Evolutionary conservation across 2,329 filamentous ascomycete genomes (phyloP).

Genomic region (Akanthomyces lecanii): DNA sequence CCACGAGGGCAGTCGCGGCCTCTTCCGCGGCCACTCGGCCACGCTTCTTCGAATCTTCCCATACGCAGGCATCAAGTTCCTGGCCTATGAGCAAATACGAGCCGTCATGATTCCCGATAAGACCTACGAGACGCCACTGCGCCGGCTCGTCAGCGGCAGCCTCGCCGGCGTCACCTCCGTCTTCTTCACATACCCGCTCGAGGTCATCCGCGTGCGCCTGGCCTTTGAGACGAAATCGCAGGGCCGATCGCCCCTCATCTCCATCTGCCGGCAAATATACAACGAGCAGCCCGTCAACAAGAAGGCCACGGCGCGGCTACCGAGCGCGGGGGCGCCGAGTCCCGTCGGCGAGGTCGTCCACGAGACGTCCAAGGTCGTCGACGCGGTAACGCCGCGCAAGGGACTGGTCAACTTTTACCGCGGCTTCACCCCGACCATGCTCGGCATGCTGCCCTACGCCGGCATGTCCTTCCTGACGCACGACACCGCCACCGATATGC

Average conservation of each 20-base stretch:
- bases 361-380: conserved; percentile 38
- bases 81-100: conserved; percentile 95
- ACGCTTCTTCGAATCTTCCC: conserved; percentile 93
- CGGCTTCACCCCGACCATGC: conserved; percentile 82
- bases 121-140: conserved; percentile 72
- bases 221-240: conserved; percentile 88
- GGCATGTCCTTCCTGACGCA: conserved; percentile 94
- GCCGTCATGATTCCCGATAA: conserved; percentile 66
- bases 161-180: conserved; percentile 84
- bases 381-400: conserved; percentile 51
- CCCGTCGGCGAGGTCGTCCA: conserved; percentile 36
- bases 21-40: conserved; percentile 92
- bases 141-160: conserved; percentile 70
- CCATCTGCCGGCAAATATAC: conserved; percentile 85
- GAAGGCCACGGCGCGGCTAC: conserved; percentile 26
- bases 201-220: conserved; percentile 85
- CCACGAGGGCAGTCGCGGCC: conserved; percentile 66
- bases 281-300: conserved; percentile 57
- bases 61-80: conserved; percentile 95
- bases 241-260: conserved; percentile 63
- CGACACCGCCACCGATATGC: conserved; percentile 79
- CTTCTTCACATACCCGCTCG: conserved; percentile 92
- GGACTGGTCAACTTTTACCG: conserved; percentile 91
- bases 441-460: conserved; percentile 96
- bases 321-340: conserved; percentile 22